Evolutionary conservation across 805 yeast species (phyloP), one percentile per base, ranked within the genome.

Genomic region (Wickerhamomyces silvicola): DNA sequence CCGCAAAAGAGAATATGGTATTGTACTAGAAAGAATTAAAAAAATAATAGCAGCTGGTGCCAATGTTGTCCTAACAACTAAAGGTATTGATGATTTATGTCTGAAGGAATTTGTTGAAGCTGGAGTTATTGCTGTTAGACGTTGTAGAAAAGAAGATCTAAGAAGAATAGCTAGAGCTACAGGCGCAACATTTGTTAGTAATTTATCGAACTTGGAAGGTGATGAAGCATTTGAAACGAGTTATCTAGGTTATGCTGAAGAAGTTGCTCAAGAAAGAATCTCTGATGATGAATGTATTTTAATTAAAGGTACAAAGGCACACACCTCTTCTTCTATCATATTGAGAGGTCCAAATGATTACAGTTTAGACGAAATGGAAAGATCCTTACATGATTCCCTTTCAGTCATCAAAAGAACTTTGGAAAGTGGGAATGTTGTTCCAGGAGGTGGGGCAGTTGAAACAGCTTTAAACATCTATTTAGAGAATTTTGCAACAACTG

Each of bases 391-490:
- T 53, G 99, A 92, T 57, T 84, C 97, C 3, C 68, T 92, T 43
- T 78, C 86, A 27, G 98, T 92, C 22, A 95, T 92, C 22, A 92
- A 92, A 66, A 78, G 98, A 56, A 87, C 97, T 10, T 71, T 94
- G 45, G 98, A 92, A 61, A 78, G 90, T 51, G 97, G 97, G 14
- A 64, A 73, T 45, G 88, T 94, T 36, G 98, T 92, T 6, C 97
- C 98, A 26, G 99, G 99, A 40, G 99, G 99, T 44, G 99, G 99
- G 39, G 97, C 97, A 7, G 98, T 92, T 22, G 99, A 92, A 64
- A 72, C 95, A 31, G 97, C 97, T 3, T 71, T 92, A 54, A 88
- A 87, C 64, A 87, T 92, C 32, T 92, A 85, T 58, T 68, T 92
- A 56, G 98, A 92, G 60, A 90, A 85, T 57, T 92, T 92, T 60